Evolutionary conservation across 169 alveolate species (phyloP), one percentile per base, ranked within the genome.

Genomic region (Plasmodium cynomolgi): DNA sequence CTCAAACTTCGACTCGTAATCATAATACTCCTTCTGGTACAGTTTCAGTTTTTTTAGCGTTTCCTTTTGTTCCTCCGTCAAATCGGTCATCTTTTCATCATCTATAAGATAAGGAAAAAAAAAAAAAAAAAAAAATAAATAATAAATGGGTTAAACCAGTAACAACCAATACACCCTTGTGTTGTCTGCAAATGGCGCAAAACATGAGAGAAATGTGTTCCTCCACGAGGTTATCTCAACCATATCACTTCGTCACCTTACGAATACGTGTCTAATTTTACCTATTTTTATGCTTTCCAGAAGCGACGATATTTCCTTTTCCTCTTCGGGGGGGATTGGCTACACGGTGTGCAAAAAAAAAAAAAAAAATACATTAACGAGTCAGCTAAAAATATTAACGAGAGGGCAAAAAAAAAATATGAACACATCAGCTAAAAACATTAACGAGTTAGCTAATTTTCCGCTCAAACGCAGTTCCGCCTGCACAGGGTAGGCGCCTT

Each of bases 11-110:
- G 95, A 90, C 13, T 96, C 97, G 54, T 94, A 84, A 33, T 96
- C 97, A 58, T 96, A 96, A 47, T 96, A 96, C 29, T 95, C 93
- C 92, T 96, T 96, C 96, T 96, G 95, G 71, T 74, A 54, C 1
- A 68, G 91, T 47, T 96, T 96, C 72, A 96, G 93, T 79, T 94
- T 93, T 56, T 95, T 95, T 47, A 96, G 93, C 15, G 96, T 95
- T 23, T 79, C 93, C 73, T 93, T 92, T 39, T 96, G 97, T 72
- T 96, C 92, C 77, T 96, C 97, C 37, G 96, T 96, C 74, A 96
- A 90, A 71, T 95, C 96, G 17, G 92, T 84, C 83, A 96, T 92
- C 39, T 88, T 88, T 1, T 88, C 94, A 54, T 88, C 94, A 41
- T 88, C 94, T 88, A 3, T 9, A 77, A 13, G 20, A 3, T n/a